phyloP scores from a whole-genome alignment of 2,329 filamentous ascomycete species.

The Fusarium verrucosum region DNA sequence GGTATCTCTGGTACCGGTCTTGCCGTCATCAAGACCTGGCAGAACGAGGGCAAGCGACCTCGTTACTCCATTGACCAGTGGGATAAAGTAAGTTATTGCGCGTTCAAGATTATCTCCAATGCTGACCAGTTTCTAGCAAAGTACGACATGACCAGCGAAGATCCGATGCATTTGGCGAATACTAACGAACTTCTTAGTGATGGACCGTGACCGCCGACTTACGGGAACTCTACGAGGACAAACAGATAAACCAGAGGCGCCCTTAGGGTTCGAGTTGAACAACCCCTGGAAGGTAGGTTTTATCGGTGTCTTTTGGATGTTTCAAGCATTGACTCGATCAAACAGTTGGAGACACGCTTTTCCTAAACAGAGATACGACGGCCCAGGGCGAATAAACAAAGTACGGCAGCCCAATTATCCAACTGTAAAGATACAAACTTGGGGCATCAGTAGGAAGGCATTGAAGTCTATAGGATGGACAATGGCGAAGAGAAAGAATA shows the following conservation, averaged over 20 bases:
- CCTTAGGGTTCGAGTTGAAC: slow-evolving; percentile 68
- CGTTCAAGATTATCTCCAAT: neutral
- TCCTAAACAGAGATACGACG: slow-evolving; percentile 47
- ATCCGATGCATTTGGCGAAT: neutral
- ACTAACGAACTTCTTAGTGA: slow-evolving; percentile 59
- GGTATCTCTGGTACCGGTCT: slow-evolving; percentile 67
- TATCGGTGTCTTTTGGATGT: neutral
- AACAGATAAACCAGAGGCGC: slow-evolving; percentile 63
- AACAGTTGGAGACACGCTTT: slow-evolving; percentile 64
- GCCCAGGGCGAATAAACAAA: slow-evolving; percentile 17
- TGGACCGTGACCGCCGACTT: slow-evolving; percentile 70
- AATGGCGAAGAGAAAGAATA: slow-evolving; percentile 27
- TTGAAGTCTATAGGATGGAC: slow-evolving; percentile 1
- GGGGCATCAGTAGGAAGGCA: slow-evolving; percentile 8
- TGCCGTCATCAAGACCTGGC: slow-evolving; percentile 64
- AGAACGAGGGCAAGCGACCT: slow-evolving; percentile 69
- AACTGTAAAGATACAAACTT: slow-evolving; percentile 38
- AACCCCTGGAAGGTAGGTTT: slow-evolving; percentile 69
- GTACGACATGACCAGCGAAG: slow-evolving; percentile 49
- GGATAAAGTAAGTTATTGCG: slow-evolving; percentile 62
- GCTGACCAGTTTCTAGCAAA: slow-evolving; percentile 61
- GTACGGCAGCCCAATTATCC: slow-evolving; percentile 14
- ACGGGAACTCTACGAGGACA: slow-evolving; percentile 69
- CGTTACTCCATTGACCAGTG: slow-evolving; percentile 70
- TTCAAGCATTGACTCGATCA: neutral